These are phyloP conservation scores for Monascus ruber DNA, from an alignment of 2,329 filamentous ascomycete genomes.

Conservation along the genomic window DNA sequence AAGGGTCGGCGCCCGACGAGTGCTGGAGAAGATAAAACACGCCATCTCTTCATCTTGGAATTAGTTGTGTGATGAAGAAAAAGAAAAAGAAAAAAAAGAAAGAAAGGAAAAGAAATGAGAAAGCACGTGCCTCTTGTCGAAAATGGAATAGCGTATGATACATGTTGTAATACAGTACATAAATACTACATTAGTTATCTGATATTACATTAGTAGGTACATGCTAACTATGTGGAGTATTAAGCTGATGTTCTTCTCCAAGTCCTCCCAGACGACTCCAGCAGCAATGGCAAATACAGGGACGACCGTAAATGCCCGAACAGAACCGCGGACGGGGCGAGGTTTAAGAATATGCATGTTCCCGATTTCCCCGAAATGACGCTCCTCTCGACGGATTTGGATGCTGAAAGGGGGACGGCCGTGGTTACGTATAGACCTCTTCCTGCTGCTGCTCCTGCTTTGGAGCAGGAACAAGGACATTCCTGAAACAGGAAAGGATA, in stretches of 20 bases:
- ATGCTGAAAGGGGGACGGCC: slow-evolving; percentile 22
- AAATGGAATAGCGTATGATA: not conserved
- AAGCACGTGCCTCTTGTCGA: slow-evolving; percentile 3
- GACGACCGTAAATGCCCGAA: not conserved
- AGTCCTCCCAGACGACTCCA: no score
- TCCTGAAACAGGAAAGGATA: not conserved
- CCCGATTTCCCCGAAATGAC: slow-evolving; percentile 47
- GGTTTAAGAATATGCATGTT: slow-evolving; percentile 49
- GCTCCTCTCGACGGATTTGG: slow-evolving; percentile 52
- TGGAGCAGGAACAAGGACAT: slow-evolving; percentile 15
- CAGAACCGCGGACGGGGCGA: slow-evolving; percentile 1
- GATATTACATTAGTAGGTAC: no score
- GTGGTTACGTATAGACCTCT: slow-evolving; percentile 28
- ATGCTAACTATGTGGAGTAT: no score
- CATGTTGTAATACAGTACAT: no score
- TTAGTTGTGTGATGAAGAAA: slow-evolving; percentile 59
- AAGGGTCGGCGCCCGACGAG: slow-evolving; percentile 36
- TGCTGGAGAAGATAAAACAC: slow-evolving; percentile 40
- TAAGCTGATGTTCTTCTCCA: no score
- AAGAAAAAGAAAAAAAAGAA: slow-evolving; percentile 10
- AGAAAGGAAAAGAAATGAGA: slow-evolving; percentile 8
- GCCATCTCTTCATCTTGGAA: slow-evolving; percentile 66
- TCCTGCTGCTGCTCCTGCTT: not conserved
- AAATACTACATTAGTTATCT: no score
- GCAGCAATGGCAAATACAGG: no score